These are phyloP conservation scores for Kwoniella bestiolae DNA, from an alignment of 768 basidiomycete genomes.

Conservation along the genomic window DNA sequence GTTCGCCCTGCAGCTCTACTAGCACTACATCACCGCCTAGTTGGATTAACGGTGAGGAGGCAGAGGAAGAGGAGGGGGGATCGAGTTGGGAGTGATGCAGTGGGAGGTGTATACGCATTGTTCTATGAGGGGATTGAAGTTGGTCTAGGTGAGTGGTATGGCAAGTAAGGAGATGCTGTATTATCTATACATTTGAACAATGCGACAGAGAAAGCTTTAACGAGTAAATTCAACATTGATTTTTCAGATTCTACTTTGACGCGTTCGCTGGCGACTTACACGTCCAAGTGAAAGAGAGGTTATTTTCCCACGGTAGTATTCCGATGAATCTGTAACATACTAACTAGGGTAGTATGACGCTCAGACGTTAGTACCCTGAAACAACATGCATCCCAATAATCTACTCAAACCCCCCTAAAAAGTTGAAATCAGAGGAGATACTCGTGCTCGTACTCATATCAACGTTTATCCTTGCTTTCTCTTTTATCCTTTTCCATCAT, in stretches of 20 bases:
- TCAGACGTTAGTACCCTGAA: no score
- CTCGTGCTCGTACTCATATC: background rate
- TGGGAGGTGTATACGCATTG: conserved; percentile 53
- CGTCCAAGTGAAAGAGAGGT: background rate
- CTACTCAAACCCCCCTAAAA: conserved; percentile 1
- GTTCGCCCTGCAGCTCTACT: conserved; percentile 82
- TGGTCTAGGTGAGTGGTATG: background rate
- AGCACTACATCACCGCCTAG: conserved; percentile 81
- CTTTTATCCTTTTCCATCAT: background rate
- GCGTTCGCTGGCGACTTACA: background rate
- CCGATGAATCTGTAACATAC: no score
- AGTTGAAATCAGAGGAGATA: background rate
- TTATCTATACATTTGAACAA: no score
- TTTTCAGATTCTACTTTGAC: background rate
- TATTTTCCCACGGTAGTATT: conserved; percentile 8
- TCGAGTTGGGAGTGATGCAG: conserved; percentile 39
- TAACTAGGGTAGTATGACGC: no score
- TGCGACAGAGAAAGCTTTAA: background rate
- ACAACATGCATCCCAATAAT: background rate
- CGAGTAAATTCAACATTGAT: background rate
- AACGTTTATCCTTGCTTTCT: background rate
- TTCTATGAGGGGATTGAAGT: no score
- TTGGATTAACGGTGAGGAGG: conserved; percentile 64
- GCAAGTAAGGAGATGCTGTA: background rate
- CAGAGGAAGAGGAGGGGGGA: conserved; percentile 11